Evolutionary conservation across 441 rosid species (phyloP).

Genomic region (Breynia disticha): DNA sequence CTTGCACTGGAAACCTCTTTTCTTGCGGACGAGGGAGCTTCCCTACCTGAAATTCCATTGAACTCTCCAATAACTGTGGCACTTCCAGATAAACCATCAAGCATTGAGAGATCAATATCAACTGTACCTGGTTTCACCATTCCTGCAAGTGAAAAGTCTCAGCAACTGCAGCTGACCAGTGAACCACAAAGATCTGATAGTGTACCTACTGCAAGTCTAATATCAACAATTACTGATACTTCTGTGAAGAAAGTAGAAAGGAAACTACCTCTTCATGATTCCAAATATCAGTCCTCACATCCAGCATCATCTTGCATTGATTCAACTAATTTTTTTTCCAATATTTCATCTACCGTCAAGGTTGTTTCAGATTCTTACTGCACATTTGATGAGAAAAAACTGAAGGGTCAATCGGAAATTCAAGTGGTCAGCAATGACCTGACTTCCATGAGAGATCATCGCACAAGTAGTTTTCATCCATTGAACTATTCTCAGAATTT

Average conservation of each 20-base stretch:
- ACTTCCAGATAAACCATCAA: constrained; percentile 64
- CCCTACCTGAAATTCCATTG: constrained; percentile 72
- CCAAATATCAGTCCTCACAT: constrained; percentile 31
- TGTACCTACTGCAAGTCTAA: constrained; percentile 36
- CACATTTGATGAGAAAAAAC: constrained; percentile 30
- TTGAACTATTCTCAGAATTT: constrained; percentile 23
- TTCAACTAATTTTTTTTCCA: constrained; percentile 19
- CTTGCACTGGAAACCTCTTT: constrained; percentile 91
- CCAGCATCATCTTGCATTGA: constrained; percentile 18
- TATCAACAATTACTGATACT: constrained; percentile 28
- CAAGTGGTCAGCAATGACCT: constrained; percentile 23
- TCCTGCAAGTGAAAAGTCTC: constrained; percentile 47
- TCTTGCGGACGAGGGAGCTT: constrained; percentile 97
- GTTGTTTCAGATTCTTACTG: constrained; percentile 31
- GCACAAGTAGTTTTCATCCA: constrained; percentile 22
- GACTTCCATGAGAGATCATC: constrained; percentile 22
- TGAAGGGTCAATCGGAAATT: constrained; percentile 26
- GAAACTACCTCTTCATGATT: constrained; percentile 27
- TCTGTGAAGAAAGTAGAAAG: constrained; percentile 31
- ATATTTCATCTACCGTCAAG: constrained; percentile 24
- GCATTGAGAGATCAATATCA: constrained; percentile 78
- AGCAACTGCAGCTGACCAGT: constrained; percentile 27
- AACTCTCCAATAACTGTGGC: constrained; percentile 72
- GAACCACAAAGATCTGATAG: constrained; percentile 53
- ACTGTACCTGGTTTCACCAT: constrained; percentile 72